Conservation (phyloP, 1,284 basidiomycete species). For the Exobasidium cylindrosporum region DNA sequence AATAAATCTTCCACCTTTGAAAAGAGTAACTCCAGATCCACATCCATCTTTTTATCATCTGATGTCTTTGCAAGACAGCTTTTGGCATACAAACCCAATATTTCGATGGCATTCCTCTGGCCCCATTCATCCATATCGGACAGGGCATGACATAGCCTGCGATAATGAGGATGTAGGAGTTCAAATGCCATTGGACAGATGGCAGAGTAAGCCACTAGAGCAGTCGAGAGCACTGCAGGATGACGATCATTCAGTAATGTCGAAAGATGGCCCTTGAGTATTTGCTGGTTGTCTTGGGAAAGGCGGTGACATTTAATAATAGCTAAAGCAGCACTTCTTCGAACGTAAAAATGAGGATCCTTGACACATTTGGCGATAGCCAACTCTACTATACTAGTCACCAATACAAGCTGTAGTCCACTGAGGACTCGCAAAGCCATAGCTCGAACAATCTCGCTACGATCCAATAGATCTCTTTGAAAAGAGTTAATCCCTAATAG, state of each 20-base stretch:
- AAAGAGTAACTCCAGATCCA: constrained; percentile 43
- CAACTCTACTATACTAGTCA: constrained; percentile 78
- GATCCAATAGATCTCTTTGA: constrained; percentile 90
- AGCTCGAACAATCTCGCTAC: constrained; percentile 77
- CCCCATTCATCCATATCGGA: constrained; percentile 96
- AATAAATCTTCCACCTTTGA: constrained; percentile 31
- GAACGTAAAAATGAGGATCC: constrained; percentile 87
- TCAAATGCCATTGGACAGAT: constrained; percentile 58
- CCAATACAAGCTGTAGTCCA: constrained; percentile 82
- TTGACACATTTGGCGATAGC: constrained; percentile 86
- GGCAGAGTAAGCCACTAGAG: constrained; percentile 70
- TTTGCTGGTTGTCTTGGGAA: constrained; percentile 9
- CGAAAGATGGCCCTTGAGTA: constrained; percentile 64
- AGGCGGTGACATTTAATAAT: constrained; percentile 74
- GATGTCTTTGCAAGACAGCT: constrained; percentile 40
- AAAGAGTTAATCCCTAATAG: constrained; percentile 97
- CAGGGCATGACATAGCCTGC: constrained; percentile 76
- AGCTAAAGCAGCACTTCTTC: constrained; percentile 84
- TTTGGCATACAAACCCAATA: constrained; percentile 78
- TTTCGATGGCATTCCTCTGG: constrained; percentile 74
- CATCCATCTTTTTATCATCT: constrained; percentile 22
- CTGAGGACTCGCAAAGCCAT: constrained; percentile 93
- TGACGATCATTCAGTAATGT: constrained; percentile 77
- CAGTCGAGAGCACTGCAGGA: constrained; percentile 81
- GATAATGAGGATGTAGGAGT: constrained; percentile 82